Evolutionary conservation across 805 yeast species (phyloP), one percentile per base, ranked within the genome.

Genomic region (Jamesozyma piceae): DNA sequence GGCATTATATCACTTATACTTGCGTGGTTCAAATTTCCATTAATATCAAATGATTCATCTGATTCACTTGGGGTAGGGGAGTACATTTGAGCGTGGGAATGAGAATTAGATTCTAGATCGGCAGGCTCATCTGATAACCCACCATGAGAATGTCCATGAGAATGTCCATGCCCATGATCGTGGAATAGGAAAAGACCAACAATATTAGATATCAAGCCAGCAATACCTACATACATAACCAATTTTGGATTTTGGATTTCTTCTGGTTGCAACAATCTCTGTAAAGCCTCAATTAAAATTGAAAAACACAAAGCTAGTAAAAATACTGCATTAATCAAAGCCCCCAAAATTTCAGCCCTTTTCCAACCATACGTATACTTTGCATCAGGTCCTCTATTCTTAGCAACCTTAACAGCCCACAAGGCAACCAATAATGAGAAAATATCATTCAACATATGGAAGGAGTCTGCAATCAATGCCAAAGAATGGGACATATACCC

Each of bases 321-420:
- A 54, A 92, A 92, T 11, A 92, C 96, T 3, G 96, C 96, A 58
- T 90, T 90, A 51, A 90, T 76, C 45, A 90, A 72, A 9, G 97
- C 97, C 43, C 98, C 98, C 47, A 90, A 71, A 41, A 90, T 89
- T 64, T 90, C 98, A 5, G 97, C 97, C 51, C 98, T 74, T 63
- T 90, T 95, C 95, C 97, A 87, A n/a, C 98, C 98, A 56, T 92
- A 90, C 3, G 97, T 92, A 67, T 85, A 90, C 45, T 80, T 80
- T 3, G 92, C 81, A 59, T 87, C 92, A 1, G 95, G 92, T 24
- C 79, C 77, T 54, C 78, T 75, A 33, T 77, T 78, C 53, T 82
- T 82, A 42, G 95, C 87, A 11, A 88, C 95, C 47, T 75, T 76
- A 19, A 92, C 97, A 0, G 98, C 98, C 97, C 97, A 90, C 27